phyloP scores from a whole-genome alignment of 2,329 filamentous ascomycete genomes.

The Clonostachys solani region DNA sequence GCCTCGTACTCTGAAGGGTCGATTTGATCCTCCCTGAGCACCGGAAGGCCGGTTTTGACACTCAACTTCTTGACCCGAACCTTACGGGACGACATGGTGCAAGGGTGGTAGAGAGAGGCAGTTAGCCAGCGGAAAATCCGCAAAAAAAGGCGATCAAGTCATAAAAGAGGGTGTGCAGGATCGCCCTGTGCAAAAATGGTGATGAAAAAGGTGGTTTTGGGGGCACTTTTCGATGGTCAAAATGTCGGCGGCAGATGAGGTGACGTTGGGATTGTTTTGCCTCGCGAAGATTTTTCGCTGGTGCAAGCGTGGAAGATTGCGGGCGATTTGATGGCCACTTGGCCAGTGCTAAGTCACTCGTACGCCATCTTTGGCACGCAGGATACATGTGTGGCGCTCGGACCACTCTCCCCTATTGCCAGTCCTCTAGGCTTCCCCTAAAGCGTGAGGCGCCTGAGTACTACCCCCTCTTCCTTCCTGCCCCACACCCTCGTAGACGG shows the following conservation, averaged over 20 bases:
- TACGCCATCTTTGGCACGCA: neutral
- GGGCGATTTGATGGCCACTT: neutral
- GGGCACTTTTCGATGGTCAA: conserved; percentile 49
- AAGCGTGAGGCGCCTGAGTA: too few relatives aligned
- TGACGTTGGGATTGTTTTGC: conserved; percentile 52
- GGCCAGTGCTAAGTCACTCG: neutral
- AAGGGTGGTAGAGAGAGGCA: conserved; percentile 21
- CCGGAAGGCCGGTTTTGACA: conserved; percentile 80
- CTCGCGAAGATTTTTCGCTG: conserved; percentile 51
- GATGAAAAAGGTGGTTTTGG: conserved; percentile 50
- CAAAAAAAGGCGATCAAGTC: conserved; percentile 60
- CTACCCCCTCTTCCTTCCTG: too few relatives aligned
- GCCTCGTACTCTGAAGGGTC: conserved; percentile 83
- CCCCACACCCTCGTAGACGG: too few relatives aligned
- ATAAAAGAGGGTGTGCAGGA: conserved; percentile 55
- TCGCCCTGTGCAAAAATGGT: conserved; percentile 37
- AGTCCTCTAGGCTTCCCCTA: too few relatives aligned
- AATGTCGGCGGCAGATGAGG: conserved; percentile 32
- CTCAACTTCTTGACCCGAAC: conserved; percentile 88
- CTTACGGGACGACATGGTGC: conserved; percentile 61
- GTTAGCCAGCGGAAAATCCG: conserved; percentile 48
- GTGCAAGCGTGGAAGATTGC: conserved; percentile 19
- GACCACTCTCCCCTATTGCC: conserved; percentile 2
- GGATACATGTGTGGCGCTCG: conserved; percentile 1
- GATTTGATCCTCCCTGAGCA: conserved; percentile 88